These are phyloP conservation scores for Camillea tinctor DNA, from an alignment of 2,329 filamentous ascomycete genomes.

Conservation along the genomic window DNA sequence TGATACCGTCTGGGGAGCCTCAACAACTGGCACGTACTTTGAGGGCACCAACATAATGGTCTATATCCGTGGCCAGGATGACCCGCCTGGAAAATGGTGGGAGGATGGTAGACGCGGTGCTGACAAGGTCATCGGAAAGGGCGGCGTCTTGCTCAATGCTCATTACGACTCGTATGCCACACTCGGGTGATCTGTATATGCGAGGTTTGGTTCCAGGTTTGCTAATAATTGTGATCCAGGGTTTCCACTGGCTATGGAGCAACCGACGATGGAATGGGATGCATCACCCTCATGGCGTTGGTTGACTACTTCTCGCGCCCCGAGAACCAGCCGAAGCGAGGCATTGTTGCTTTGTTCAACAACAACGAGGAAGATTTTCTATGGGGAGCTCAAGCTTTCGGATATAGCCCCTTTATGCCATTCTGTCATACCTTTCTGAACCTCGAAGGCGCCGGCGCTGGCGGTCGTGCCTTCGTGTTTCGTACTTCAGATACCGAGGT, in stretches of 20 bases:
- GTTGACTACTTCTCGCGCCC: conserved; percentile 79
- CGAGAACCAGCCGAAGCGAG: conserved; percentile 71
- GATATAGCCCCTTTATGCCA: conserved; percentile 75
- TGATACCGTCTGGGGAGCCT: conserved; percentile 29
- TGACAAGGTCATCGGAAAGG: conserved; percentile 54
- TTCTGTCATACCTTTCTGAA: conserved; percentile 90
- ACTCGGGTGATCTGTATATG: neutral
- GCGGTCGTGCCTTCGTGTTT: conserved; percentile 84
- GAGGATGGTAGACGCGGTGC: conserved; percentile 40
- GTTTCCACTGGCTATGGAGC: conserved; percentile 91
- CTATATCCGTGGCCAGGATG: conserved; percentile 80
- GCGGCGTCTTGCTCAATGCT: conserved; percentile 88
- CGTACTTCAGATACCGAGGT: conserved; percentile 85
- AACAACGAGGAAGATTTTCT: conserved; percentile 94
- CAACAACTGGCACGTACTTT: conserved; percentile 67
- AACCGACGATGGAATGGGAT: conserved; percentile 90
- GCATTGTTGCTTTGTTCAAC: conserved; percentile 84
- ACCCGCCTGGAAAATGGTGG: conserved; percentile 75
- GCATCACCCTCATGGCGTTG: conserved; percentile 81
- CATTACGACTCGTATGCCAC: conserved; percentile 73
- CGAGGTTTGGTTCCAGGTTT: neutral
- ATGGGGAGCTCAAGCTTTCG: conserved; percentile 82
- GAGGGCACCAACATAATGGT: conserved; percentile 91
- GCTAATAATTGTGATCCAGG: conserved; percentile 42
- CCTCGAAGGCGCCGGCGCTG: conserved; percentile 90